phyloP scores from a whole-genome alignment of 148 eudicot genomes.

The Rhododendron molle region DNA sequence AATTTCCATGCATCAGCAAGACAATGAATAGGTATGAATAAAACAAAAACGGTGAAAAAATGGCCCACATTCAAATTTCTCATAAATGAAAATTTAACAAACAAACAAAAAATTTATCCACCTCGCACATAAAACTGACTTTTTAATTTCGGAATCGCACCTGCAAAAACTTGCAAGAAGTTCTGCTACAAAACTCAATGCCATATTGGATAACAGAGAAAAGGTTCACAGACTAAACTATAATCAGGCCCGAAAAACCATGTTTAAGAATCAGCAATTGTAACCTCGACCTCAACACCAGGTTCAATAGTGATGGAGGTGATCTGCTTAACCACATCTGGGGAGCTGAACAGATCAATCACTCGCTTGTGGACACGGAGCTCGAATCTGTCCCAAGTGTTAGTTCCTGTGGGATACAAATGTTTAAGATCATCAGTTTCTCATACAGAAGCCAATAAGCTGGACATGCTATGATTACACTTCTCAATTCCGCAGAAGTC shows the following conservation, averaged over 20 bases:
- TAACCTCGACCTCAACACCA: conserved; percentile 79
- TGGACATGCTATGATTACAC: neutral
- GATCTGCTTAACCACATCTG: conserved; percentile 80
- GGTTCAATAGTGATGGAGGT: conserved; percentile 80
- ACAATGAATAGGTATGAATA: neutral
- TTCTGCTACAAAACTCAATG: neutral
- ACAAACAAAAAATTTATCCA: neutral
- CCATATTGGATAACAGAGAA: neutral
- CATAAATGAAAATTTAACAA: neutral
- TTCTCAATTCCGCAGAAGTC: neutral
- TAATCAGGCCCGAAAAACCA: neutral
- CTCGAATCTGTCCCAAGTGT: conserved; percentile 71
- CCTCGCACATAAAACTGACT: neutral
- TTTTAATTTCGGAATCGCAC: neutral
- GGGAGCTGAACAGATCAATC: conserved; percentile 78
- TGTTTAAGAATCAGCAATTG: conserved; percentile 61
- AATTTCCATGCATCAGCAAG: neutral
- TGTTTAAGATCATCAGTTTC: neutral
- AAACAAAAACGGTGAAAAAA: neutral
- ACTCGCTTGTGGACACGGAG: conserved; percentile 83
- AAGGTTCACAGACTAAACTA: neutral
- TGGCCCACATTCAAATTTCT: neutral
- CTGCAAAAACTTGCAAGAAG: neutral
- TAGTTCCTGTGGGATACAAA: conserved; percentile 39
- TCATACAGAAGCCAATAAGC: neutral